These are phyloP conservation scores for Panicum miliaceum DNA, from an alignment of 176 grass and related monocot species.

Conservation along the genomic window DNA sequence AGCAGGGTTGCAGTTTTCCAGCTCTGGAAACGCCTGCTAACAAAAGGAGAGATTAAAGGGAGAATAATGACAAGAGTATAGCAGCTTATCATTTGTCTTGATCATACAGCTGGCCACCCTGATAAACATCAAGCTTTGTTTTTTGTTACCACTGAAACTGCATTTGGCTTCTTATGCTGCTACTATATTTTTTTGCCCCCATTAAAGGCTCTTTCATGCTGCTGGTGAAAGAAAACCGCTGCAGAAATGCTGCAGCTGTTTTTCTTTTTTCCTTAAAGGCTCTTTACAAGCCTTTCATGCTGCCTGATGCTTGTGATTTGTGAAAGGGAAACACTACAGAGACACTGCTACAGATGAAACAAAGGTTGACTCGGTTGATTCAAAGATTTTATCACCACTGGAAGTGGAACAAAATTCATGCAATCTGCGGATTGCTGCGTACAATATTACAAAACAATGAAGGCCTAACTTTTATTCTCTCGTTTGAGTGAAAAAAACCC, in stretches of 20 bases:
- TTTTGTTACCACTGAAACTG: not conserved
- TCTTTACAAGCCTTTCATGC: not conserved
- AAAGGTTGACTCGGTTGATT: constrained; percentile 7
- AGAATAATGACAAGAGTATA: not conserved
- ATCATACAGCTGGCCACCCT: constrained; percentile 3
- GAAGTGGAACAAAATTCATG: constrained; percentile 7
- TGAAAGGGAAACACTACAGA: not conserved
- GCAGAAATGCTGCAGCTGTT: not conserved
- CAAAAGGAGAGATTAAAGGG: not conserved
- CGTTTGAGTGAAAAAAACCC: not conserved
- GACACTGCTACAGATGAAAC: not conserved
- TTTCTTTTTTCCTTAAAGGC: not conserved
- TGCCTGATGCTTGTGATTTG: not conserved
- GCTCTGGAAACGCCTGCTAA: constrained; percentile 5
- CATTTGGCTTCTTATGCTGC: constrained; percentile 12
- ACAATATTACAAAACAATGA: not conserved
- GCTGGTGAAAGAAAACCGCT: not conserved
- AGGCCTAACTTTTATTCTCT: not conserved
- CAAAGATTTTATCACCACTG: not conserved
- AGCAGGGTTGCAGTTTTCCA: constrained; percentile 6
- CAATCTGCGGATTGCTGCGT: not conserved
- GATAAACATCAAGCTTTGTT: not conserved
- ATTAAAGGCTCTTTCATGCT: not conserved
- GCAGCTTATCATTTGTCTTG: not conserved
- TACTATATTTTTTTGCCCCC: not conserved